Conservation (phyloP, 805 yeast species). For the Sporopachydermia lactativora region DNA sequence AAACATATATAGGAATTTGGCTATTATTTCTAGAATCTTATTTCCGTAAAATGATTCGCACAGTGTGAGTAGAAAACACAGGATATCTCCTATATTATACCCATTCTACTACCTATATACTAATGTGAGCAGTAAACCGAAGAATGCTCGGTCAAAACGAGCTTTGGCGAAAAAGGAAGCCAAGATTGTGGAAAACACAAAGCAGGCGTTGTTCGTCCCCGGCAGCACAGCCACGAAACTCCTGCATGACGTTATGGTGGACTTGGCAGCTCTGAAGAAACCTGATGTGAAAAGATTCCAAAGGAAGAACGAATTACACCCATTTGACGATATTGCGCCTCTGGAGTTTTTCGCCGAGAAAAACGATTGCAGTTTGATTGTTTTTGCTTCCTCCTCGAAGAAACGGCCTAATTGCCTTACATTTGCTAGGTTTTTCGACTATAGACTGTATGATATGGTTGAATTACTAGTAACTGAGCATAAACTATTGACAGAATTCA, state of each 20-base stretch:
- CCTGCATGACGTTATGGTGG: slow-evolving; percentile 80
- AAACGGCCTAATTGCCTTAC: slow-evolving; percentile 88
- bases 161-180: slow-evolving; percentile 84
- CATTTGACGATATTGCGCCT: slow-evolving; percentile 79
- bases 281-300: slow-evolving; percentile 80
- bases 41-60: no score
- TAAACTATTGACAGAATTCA: slow-evolving; percentile 71
- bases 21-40: no score
- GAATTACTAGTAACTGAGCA: slow-evolving; percentile 62
- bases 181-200: slow-evolving; percentile 78
- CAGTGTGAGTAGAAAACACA: no score
- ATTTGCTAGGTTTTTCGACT: slow-evolving; percentile 81
- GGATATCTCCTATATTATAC: no score
- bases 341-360: slow-evolving; percentile 91
- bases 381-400: slow-evolving; percentile 67
- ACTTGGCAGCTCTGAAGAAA: slow-evolving; percentile 76
- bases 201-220: slow-evolving; percentile 82
- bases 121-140: slow-evolving; percentile 49
- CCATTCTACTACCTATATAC: no score
- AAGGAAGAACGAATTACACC: slow-evolving; percentile 79
- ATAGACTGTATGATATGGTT: slow-evolving; percentile 84
- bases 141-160: slow-evolving; percentile 90
- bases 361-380: slow-evolving; percentile 79
- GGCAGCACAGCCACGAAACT: slow-evolving; percentile 71
- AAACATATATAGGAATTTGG: no score